A percentile compares a stretch with the other conserved stretches of the same genome.
Evolutionary conservation across 805 yeast species (phyloP).

Genomic region (Wickerhamiella slavikovae): DNA sequence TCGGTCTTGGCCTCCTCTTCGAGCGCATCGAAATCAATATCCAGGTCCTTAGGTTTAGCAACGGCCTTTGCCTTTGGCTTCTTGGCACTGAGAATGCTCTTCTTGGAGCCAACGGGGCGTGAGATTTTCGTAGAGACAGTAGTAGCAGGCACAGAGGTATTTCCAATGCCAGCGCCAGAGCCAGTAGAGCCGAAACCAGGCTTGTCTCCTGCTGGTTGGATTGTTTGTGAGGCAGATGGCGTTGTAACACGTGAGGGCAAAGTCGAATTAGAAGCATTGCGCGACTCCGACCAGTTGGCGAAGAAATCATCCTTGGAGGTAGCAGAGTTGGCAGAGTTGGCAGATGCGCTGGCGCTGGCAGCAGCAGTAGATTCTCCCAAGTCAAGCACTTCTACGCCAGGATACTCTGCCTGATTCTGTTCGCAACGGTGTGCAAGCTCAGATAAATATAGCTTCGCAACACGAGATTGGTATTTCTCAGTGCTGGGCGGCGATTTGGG

Average conservation of each 20-base stretch:
- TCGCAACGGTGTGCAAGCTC: slow-evolving; percentile 51
- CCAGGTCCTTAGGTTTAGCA: slow-evolving; percentile 19
- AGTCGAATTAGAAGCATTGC: slow-evolving; percentile 20
- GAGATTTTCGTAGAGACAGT: slow-evolving; percentile 3
- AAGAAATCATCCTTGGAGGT: slow-evolving; percentile 60
- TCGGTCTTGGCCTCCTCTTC: slow-evolving; percentile 70
- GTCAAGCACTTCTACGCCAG: slow-evolving; percentile 53
- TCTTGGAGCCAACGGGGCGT: slow-evolving; percentile 4
- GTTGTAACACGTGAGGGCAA: slow-evolving; percentile 9
- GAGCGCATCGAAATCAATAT: slow-evolving; percentile 41
- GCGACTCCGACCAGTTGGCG: slow-evolving; percentile 73
- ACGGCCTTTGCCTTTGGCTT: slow-evolving; percentile 14
- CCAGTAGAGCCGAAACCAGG: slow-evolving; percentile 3
- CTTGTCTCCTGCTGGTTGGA: slow-evolving; percentile 6
- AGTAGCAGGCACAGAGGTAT: slow-evolving; percentile 1
- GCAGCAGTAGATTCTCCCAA: slow-evolving; percentile 9
- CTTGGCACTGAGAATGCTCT: slow-evolving; percentile 16
- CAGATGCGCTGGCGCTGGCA: slow-evolving; percentile 4
- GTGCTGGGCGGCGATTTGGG: slow-evolving; percentile 37
- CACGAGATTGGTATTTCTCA: slow-evolving; percentile 59
- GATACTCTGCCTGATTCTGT: slow-evolving; percentile 47
- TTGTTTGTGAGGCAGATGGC: slow-evolving; percentile 8
- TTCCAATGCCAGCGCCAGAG: slow-evolving; percentile 1
- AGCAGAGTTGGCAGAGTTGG: slow-evolving; percentile 9
- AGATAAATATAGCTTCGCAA: slow-evolving; percentile 64